Evolutionary conservation across 305 asterid species (phyloP).

Genomic region (Fraxinus angustifolia): DNA sequence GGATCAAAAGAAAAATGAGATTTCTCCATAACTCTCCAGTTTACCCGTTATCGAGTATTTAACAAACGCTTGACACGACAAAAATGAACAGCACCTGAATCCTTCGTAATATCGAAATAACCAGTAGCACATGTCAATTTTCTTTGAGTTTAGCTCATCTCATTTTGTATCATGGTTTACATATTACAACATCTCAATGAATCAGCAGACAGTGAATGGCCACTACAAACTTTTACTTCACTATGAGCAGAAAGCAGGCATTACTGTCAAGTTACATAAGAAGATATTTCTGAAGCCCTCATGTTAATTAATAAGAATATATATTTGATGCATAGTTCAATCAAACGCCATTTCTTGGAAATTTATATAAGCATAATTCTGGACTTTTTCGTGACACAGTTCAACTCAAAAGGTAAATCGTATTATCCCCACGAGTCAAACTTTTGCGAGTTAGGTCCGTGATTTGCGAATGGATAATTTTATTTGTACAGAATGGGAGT

Average conservation of each 20-base stretch:
- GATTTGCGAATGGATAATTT: too few species aligned
- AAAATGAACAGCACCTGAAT: background rate
- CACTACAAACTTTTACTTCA: background rate
- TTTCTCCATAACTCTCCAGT: background rate
- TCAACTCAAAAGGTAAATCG: background rate
- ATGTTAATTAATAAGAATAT: background rate
- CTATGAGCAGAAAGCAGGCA: background rate
- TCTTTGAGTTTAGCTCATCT: background rate
- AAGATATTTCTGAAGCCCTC: background rate
- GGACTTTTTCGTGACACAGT: background rate
- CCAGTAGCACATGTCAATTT: background rate
- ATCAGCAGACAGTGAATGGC: background rate
- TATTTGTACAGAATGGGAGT: too few species aligned
- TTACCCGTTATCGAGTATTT: background rate
- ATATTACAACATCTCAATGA: background rate
- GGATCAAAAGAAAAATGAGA: background rate
- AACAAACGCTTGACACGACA: background rate
- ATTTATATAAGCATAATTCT: background rate
- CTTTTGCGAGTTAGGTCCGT: background rate
- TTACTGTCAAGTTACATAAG: background rate
- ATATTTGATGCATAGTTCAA: background rate
- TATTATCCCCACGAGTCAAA: background rate
- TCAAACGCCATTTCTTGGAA: background rate
- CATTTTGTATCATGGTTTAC: background rate
- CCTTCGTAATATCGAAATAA: background rate